A percentile compares a stretch with the other conserved stretches of the same genome.
Conservation (phyloP, 2,329 filamentous ascomycete species). For the Phaeophleospora eucalypticola region DNA sequence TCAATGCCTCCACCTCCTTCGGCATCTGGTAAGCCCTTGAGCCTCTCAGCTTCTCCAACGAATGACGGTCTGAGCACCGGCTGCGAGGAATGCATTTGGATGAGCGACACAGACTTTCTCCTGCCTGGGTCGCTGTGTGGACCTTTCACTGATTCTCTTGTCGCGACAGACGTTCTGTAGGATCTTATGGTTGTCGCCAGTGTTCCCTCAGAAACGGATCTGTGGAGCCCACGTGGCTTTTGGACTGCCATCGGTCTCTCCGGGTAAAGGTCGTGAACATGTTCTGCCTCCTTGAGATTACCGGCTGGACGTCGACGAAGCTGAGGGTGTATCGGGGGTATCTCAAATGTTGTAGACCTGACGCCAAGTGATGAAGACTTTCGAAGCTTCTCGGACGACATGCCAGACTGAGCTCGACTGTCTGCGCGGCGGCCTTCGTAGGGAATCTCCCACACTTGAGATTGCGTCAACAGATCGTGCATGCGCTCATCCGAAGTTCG, state of each 20-base stretch:
- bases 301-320: constrained; percentile 48
- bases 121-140: constrained; percentile 8
- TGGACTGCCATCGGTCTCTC: background rate
- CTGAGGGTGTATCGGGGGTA: constrained; percentile 31
- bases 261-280: constrained; percentile 33
- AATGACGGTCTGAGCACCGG: constrained; percentile 65
- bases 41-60: constrained; percentile 78
- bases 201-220: constrained; percentile 41
- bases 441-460: constrained; percentile 21
- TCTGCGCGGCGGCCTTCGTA: constrained; percentile 4
- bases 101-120: constrained; percentile 36
- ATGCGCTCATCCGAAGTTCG: constrained; percentile 18
- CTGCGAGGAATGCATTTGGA: constrained; percentile 53
- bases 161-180: background rate
- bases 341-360: constrained; percentile 21
- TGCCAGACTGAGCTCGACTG: background rate
- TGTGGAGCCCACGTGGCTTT: constrained; percentile 29
- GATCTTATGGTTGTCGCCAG: constrained; percentile 21
- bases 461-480: constrained; percentile 25
- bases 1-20: constrained; percentile 79
- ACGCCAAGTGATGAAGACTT: constrained; percentile 32
- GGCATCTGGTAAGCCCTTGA: constrained; percentile 77
- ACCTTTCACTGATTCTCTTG: constrained; percentile 2
- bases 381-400: background rate
- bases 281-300: constrained; percentile 40